Evolutionary conservation across 164 flowering plant species (phyloP).

Genomic region (Umbellularia californica): DNA sequence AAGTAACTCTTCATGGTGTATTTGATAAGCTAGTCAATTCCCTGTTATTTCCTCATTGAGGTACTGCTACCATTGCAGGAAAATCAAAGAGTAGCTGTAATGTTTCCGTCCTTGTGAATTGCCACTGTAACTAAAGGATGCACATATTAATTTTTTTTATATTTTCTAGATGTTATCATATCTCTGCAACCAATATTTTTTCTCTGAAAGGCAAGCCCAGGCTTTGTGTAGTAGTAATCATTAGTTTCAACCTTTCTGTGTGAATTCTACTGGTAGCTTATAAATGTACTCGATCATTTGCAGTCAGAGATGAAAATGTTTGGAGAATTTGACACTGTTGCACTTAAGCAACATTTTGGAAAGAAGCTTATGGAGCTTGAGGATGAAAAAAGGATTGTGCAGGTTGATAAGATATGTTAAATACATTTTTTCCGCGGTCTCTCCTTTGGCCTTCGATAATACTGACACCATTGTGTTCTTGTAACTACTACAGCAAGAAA

Average conservation of each 20-base stretch:
- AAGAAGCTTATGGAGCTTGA: constrained; percentile 91
- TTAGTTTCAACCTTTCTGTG: not conserved
- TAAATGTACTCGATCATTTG: constrained; percentile 2
- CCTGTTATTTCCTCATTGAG: too few relatives aligned
- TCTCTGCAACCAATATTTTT: not conserved
- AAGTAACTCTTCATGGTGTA: too few relatives aligned
- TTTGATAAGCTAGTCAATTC: too few relatives aligned
- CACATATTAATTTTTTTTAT: too few relatives aligned
- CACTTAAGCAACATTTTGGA: constrained; percentile 97
- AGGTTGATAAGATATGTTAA: constrained; percentile 44
- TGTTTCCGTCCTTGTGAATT: too few relatives aligned
- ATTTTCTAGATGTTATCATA: too few relatives aligned
- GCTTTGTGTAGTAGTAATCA: not conserved
- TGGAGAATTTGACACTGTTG: constrained; percentile 63
- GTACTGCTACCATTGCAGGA: too few relatives aligned
- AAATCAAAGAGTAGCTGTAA: too few relatives aligned
- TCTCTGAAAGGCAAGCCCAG: not conserved
- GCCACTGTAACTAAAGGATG: too few relatives aligned
- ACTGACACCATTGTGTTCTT: constrained; percentile 8
- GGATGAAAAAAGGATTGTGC: constrained; percentile 84
- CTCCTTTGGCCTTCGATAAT: constrained; percentile 3
- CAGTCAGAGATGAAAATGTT: constrained; percentile 97
- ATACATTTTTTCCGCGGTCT: not conserved
- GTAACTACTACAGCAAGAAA: constrained; percentile 63
- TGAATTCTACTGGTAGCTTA: not conserved